Conservation (phyloP, 257 asterid genomes). For the Przewalskia tangutica region DNA sequence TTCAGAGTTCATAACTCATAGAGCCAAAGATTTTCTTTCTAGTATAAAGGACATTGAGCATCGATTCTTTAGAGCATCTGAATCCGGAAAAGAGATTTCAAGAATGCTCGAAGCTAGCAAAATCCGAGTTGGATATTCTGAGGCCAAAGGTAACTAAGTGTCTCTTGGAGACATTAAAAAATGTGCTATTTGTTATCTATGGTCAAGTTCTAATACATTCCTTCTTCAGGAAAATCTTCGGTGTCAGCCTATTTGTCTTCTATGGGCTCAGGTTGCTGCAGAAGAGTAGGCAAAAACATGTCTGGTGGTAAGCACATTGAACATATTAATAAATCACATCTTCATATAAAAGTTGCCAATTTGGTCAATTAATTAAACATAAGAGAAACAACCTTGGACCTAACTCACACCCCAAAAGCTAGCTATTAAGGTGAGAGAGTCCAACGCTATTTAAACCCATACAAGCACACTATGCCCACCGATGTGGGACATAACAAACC, state of each 20-base stretch:
- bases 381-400: neutral
- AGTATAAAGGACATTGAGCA: constrained; percentile 89
- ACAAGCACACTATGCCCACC: no score
- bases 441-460: no score
- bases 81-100: constrained; percentile 88
- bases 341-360: neutral
- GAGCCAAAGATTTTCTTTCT: constrained; percentile 90
- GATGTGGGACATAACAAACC: no score
- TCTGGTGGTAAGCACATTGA: constrained; percentile 45
- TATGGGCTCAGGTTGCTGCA: constrained; percentile 65
- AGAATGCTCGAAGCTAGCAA: constrained; percentile 97
- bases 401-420: no score
- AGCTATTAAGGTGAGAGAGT: no score
- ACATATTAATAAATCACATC: neutral
- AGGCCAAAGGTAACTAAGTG: constrained; percentile 55
- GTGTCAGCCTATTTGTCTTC: constrained; percentile 50
- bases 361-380: neutral
- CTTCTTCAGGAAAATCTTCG: constrained; percentile 50
- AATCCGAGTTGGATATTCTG: constrained; percentile 73
- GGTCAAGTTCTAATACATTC: neutral
- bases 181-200: neutral
- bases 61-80: constrained; percentile 95
- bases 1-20: constrained; percentile 84
- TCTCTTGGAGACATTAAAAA: no score
- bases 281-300: constrained; percentile 35